These are phyloP conservation scores for Trametes cinnabarina DNA, from an alignment of 768 basidiomycete genomes.

Conservation along the genomic window DNA sequence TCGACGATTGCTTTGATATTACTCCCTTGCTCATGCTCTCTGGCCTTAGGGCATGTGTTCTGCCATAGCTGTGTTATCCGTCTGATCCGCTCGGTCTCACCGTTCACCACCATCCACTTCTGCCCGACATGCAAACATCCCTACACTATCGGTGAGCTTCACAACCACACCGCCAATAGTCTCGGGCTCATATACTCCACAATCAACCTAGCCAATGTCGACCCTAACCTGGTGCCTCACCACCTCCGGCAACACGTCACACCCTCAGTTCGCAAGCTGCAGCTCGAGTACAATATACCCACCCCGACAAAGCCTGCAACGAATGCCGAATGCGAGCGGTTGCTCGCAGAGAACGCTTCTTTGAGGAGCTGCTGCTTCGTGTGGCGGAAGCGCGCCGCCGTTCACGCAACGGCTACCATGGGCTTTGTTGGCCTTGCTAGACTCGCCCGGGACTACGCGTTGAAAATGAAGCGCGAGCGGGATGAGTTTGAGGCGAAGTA, in stretches of 20 bases:
- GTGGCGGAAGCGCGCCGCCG: constrained; percentile 34
- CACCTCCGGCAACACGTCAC: constrained; percentile 57
- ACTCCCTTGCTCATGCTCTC: background rate
- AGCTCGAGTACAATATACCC: constrained; percentile 40
- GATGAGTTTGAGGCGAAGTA: constrained; percentile 28
- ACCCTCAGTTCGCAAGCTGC: constrained; percentile 57
- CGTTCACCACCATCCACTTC: constrained; percentile 45
- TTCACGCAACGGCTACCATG: constrained; percentile 32
- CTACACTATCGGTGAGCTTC: constrained; percentile 52
- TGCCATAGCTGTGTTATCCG: constrained; percentile 59
- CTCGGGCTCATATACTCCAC: too few species aligned
- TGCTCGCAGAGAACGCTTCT: constrained; percentile 30
- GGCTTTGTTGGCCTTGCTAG: constrained; percentile 33
- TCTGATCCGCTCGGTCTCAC: constrained; percentile 46
- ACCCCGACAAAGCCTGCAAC: background rate
- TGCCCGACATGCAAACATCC: constrained; percentile 58
- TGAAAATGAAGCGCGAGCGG: constrained; percentile 29
- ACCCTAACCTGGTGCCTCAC: constrained; percentile 50
- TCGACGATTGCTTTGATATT: background rate
- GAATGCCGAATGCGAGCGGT: constrained; percentile 20
- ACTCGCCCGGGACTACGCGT: constrained; percentile 28
- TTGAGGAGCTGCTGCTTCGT: constrained; percentile 27
- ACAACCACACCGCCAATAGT: too few species aligned
- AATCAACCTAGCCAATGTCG: constrained; percentile 40
- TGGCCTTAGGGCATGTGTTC: constrained; percentile 57